Conservation (phyloP, 169 alveolate genomes). For the Perkinsus chesapeaki region DNA sequence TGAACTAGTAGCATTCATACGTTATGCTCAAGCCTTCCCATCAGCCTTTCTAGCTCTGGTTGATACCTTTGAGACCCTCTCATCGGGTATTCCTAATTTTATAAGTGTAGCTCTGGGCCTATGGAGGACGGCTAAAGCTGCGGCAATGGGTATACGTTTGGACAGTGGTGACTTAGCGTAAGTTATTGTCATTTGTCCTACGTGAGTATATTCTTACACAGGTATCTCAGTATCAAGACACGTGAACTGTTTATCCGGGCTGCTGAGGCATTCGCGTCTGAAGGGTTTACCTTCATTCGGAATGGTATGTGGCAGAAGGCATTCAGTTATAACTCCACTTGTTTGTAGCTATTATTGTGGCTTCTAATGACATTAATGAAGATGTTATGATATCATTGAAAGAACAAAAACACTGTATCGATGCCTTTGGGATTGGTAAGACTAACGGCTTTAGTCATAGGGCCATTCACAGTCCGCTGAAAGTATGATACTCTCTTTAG, state of each 20-base stretch:
- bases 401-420: conserved; percentile 62
- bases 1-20: conserved; percentile 69
- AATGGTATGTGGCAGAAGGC: neutral
- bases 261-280: neutral
- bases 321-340: neutral
- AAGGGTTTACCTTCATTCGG: neutral
- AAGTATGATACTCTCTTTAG: too few species aligned
- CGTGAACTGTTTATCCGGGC: neutral
- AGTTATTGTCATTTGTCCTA: neutral
- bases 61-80: conserved; percentile 56
- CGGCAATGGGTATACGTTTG: conserved; percentile 71
- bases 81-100: conserved; percentile 71
- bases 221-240: neutral
- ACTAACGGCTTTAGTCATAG: neutral
- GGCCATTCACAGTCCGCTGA: too few species aligned
- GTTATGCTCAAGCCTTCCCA: conserved; percentile 65
- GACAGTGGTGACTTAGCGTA: conserved; percentile 80
- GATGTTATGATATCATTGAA: neutral
- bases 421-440: conserved; percentile 72
- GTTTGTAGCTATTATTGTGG: conserved; percentile 38
- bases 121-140: conserved; percentile 48
- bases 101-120: conserved; percentile 61
- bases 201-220: too few species aligned
- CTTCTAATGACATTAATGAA: conserved; percentile 62
- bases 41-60: conserved; percentile 52